Percentiles rank a stretch among this genome's conserved stretches.
phyloP scores from a whole-genome alignment of 2,329 filamentous ascomycete species.

The Penicillium sp. region DNA sequence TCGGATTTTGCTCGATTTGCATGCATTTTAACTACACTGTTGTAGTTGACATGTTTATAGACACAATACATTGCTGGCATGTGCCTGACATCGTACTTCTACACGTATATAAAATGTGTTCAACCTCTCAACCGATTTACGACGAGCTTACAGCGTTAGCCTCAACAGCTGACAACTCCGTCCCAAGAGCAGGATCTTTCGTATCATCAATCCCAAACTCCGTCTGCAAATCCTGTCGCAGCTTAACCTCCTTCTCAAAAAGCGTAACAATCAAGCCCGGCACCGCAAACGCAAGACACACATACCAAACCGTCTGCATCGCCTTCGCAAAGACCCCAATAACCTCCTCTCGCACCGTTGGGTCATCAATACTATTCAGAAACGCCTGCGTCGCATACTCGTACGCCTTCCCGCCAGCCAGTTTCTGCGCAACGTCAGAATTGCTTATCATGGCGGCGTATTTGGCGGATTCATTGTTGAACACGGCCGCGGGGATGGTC shows the following conservation, averaged over 20 bases:
- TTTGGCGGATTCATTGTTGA: conserved; percentile 22
- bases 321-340: neutral
- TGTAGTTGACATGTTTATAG: neutral
- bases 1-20: no score
- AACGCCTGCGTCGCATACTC: conserved; percentile 12
- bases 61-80: no score
- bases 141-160: neutral
- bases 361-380: neutral
- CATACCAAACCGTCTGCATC: conserved; percentile 1
- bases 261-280: neutral
- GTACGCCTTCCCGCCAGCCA: conserved; percentile 23
- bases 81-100: no score
- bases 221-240: conserved; percentile 7
- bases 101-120: no score
- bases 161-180: neutral
- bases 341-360: neutral
- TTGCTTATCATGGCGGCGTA: neutral
- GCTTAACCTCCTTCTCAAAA: neutral
- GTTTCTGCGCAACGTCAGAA: neutral
- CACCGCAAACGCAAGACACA: neutral
- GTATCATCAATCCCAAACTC: neutral
- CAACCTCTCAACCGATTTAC: no score
- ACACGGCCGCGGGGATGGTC: conserved; percentile 26
- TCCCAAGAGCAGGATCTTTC: neutral
- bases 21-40: neutral